These are phyloP conservation scores for Cercospora beticola DNA, from an alignment of 2,329 filamentous ascomycete species.

Conservation along the genomic window DNA sequence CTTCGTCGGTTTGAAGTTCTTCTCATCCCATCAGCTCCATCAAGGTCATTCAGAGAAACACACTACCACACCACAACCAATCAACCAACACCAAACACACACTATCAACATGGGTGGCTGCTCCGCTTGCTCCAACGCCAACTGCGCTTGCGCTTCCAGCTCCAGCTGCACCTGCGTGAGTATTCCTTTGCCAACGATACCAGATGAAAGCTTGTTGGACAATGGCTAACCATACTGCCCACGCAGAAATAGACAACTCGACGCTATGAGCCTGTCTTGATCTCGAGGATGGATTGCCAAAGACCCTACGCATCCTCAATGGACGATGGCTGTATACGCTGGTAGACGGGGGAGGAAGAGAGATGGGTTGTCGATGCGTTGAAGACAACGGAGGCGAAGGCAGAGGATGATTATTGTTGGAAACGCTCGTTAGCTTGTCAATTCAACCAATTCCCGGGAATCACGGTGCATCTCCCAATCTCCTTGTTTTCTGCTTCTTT, in stretches of 20 bases:
- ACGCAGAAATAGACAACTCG: constrained; percentile 16
- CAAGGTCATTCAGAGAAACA: constrained; percentile 24
- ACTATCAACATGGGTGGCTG: constrained; percentile 37
- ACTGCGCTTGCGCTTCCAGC: constrained; percentile 32
- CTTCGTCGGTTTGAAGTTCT: constrained; percentile 20
- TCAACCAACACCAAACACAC: constrained; percentile 18
- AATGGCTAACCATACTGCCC: background rate
- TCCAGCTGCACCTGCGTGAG: constrained; percentile 37
- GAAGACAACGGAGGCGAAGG: constrained; percentile 8
- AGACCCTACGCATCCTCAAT: constrained; percentile 17
- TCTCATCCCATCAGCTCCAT: constrained; percentile 22
- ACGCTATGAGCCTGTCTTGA: constrained; percentile 15
- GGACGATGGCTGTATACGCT: constrained; percentile 19
- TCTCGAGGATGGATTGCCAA: constrained; percentile 18
- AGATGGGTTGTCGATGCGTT: constrained; percentile 10
- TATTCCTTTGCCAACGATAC: background rate
- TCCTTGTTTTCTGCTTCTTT: background rate
- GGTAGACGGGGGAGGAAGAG: constrained; percentile 7
- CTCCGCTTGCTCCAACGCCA: constrained; percentile 33
- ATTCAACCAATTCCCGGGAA: constrained; percentile 21
- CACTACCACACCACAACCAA: constrained; percentile 23
- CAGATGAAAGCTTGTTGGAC: background rate
- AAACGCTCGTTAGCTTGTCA: constrained; percentile 23
- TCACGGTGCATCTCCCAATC: background rate
- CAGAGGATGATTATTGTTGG: constrained; percentile 13